Evolutionary conservation across 495 filamentous ascomycete species (phyloP), one percentile per base, ranked within the genome.

Genomic region (Penicillium robsamsonii): DNA sequence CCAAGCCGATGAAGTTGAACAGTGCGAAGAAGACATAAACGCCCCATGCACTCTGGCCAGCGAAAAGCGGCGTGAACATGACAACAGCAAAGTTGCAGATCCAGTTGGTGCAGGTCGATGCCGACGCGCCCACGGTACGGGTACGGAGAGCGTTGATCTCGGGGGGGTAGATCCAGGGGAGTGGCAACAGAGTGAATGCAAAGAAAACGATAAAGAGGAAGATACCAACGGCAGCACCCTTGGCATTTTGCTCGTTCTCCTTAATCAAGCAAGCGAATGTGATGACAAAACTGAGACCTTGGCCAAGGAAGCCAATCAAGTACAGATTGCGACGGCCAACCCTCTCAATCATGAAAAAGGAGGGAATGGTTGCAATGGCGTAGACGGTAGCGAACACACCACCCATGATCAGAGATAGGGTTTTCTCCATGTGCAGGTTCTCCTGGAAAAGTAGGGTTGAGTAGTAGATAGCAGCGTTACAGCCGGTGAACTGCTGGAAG

Each of bases 391-490:
- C 87, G 73, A 87, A 89, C 18, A 89, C 76, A 52, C 87, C 88
- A 30, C 87, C 87, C 10, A 90, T 69, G 0, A 90, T 75, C 5
- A 90, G 70, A 17, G 81, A 79, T 57, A 89, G 76, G 53, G 80
- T 77, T 50, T 86, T 80, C 2, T 63, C 68, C 52, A 77, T 65
- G 9, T 66, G 63, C 50, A 90, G 82, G 2, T 81, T 83, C 0
- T 74, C 67, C 62, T 89, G 67, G 67, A 88, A 88, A 8, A 90
- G 77, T 29, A 89, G 80, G 0, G 87, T 85, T 61, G 87, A 86
- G 67, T 85, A 90, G 74, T 91, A 91, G 57, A 88, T 89, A 58
- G 88, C 84, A 2, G 86, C 86, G 59, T 90, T 90, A 70, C 84
- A 87, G 15, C 67, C 67, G 46, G 81, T 81, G 41, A 89, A 72